Percentiles rank a stretch among this genome's conserved stretches.
phyloP scores from a whole-genome alignment of 2,329 filamentous ascomycete genomes.

The Paraphoma chrysanthemicola region DNA sequence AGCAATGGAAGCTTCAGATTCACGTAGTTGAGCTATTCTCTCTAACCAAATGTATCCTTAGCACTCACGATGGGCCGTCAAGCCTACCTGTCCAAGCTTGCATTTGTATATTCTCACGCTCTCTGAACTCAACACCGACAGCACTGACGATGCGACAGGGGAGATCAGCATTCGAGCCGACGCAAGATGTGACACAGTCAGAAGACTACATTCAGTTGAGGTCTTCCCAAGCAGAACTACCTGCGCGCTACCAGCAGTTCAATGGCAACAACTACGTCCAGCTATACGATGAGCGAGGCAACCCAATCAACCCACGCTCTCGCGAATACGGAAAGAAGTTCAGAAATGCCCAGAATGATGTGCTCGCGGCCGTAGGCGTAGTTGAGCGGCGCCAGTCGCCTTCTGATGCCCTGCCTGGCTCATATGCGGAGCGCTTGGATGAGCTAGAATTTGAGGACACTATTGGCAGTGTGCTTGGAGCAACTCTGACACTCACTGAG shows the following conservation, averaged over 20 bases:
- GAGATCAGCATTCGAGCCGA: conserved; percentile 51
- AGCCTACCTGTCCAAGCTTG: conserved; percentile 47
- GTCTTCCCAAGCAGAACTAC: conserved; percentile 31
- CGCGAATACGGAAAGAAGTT: conserved; percentile 49
- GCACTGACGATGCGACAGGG: conserved; percentile 41
- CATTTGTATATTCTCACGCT: conserved; percentile 37
- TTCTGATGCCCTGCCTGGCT: conserved; percentile 32
- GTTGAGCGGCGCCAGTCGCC: conserved; percentile 49
- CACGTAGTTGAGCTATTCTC: background rate
- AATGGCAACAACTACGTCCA: conserved; percentile 43
- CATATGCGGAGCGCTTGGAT: conserved; percentile 36
- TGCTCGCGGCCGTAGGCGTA: conserved; percentile 56
- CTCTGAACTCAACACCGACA: background rate
- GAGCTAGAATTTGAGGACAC: conserved; percentile 40
- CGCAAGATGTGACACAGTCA: conserved; percentile 26
- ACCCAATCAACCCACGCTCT: conserved; percentile 51
- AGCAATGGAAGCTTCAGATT: background rate
- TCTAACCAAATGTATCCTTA: background rate
- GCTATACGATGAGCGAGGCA: conserved; percentile 54
- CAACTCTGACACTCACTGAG: conserved; percentile 30
- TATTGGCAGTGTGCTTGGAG: conserved; percentile 32
- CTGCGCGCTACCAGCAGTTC: conserved; percentile 27
- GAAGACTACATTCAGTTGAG: conserved; percentile 38
- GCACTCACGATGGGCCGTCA: conserved; percentile 41
- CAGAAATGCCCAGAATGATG: conserved; percentile 56